phyloP scores from a whole-genome alignment of 1,284 basidiomycete genomes.

The Caloboletus firmus region DNA sequence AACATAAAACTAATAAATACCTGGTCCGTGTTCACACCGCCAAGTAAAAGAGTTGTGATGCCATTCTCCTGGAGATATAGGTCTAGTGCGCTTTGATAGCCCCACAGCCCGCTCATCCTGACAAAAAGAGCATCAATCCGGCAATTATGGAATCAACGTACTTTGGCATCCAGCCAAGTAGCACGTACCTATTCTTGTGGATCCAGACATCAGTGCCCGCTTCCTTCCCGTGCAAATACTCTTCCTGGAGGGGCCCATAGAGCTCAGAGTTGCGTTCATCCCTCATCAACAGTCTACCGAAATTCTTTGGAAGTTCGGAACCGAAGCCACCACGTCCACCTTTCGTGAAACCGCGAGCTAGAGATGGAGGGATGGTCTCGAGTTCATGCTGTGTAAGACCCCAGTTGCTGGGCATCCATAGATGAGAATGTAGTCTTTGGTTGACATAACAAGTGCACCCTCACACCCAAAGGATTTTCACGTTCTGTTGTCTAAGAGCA shows the following conservation, averaged over 20 bases:
- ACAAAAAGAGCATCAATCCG: not conserved
- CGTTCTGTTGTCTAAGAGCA: constrained; percentile 49
- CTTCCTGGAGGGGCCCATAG: constrained; percentile 59
- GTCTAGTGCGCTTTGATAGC: constrained; percentile 57
- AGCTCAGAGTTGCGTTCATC: constrained; percentile 54
- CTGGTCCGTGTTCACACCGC: constrained; percentile 70
- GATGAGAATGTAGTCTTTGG: not conserved
- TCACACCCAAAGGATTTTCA: constrained; percentile 68
- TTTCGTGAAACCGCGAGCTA: constrained; percentile 52
- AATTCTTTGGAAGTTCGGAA: constrained; percentile 50
- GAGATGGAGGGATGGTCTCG: constrained; percentile 58
- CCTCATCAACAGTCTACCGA: constrained; percentile 63
- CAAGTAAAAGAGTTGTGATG: constrained; percentile 60
- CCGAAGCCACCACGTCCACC: constrained; percentile 56
- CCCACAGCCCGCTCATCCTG: constrained; percentile 70
- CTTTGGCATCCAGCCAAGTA: not conserved
- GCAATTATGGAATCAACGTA: not conserved
- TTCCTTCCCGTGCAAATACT: constrained; percentile 52
- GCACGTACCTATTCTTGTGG: constrained; percentile 62
- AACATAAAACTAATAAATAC: constrained; percentile 31
- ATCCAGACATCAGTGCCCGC: constrained; percentile 68
- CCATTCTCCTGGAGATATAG: constrained; percentile 63
- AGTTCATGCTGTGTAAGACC: constrained; percentile 65
- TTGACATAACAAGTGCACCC: constrained; percentile 18
- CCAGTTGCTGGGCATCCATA: constrained; percentile 53